Evolutionary conservation across 257 asterid species (phyloP), one percentile per base, ranked within the genome.

Genomic region (Jacaranda copaia): DNA sequence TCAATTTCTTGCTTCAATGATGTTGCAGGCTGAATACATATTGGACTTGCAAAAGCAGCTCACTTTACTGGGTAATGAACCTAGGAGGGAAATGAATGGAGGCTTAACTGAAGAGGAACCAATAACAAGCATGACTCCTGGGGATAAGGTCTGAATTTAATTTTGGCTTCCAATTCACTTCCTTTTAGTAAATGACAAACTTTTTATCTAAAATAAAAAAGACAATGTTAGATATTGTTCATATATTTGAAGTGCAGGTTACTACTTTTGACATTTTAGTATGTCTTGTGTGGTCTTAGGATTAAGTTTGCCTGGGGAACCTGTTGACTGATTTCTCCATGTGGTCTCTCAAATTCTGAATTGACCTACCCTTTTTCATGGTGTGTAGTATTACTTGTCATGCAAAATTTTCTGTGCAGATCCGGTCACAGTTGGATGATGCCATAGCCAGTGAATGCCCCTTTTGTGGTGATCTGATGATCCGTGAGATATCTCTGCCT

Each of bases 391-490:
- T 67, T 10, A 57, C 60, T 53, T 60, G 19, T 49, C 61, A 56
- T 45, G 79, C 53, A 56, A 48, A 72, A 42, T 76, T 16, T 11
- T 62, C 15, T 53, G 75, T 40, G 84, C 98, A 95, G 99, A 90
- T 95, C 38, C 97, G 96, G 13, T 90, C 98, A 70, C 97, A 87
- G 70, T 59, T 93, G 85, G 98, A 93, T 16, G 98, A 93, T 61
- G 94, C 97, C 75, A 87, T 95, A 71, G 98, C 97, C 42, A 95
- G 92, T 25, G 99, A 93, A 75, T 95, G 98, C 83, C 99, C 99
- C 2, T 95, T 82, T 72, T 93, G 99, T 81, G 98, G 99, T 9
- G 96, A 91, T 56, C 84, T 95, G 63, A 91, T 95, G 98, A 95
- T 95, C 81, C 93, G 83, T 36, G 98, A 95, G 82, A 88, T 93